Evolutionary conservation across 768 basidiomycete species (phyloP).

Genomic region (Pisolithus sp.): DNA sequence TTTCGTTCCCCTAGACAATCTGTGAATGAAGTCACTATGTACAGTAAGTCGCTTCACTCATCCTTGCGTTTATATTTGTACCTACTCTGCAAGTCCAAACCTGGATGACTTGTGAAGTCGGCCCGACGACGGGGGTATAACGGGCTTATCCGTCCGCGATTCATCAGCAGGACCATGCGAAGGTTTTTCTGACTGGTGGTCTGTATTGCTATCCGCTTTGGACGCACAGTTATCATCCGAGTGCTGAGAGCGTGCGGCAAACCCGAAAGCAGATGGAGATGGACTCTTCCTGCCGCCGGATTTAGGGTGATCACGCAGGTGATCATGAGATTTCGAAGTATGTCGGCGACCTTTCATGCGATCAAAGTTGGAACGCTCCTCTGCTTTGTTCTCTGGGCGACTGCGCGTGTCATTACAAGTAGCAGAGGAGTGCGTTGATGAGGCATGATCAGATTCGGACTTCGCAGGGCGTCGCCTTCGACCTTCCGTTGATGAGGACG

Average conservation of each 20-base stretch:
- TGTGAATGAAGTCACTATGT: slow-evolving; percentile 26
- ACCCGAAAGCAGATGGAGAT: slow-evolving; percentile 6
- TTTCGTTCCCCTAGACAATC: slow-evolving; percentile 15
- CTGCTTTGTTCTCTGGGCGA: slow-evolving; percentile 5
- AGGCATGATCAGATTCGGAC: slow-evolving; percentile 2
- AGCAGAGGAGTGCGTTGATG: slow-evolving; percentile 5
- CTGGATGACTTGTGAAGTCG: slow-evolving; percentile 16
- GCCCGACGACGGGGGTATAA: slow-evolving; percentile 24
- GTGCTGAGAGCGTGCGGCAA: slow-evolving; percentile 9
- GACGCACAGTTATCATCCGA: slow-evolving; percentile 6
- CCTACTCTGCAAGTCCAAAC: slow-evolving; percentile 25
- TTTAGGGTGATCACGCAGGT: slow-evolving; percentile 13
- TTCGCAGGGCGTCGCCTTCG: slow-evolving; percentile 7
- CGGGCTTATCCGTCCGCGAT: slow-evolving; percentile 17
- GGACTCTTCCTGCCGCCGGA: slow-evolving; percentile 8
- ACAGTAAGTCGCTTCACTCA: slow-evolving; percentile 5
- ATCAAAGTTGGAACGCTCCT: slow-evolving; percentile 11
- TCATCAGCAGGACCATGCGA: neutral
- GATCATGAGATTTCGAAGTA: slow-evolving; percentile 18
- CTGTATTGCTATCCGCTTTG: slow-evolving; percentile 7
- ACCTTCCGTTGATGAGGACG: slow-evolving; percentile 12
- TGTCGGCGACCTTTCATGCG: slow-evolving; percentile 14
- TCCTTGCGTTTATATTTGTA: neutral
- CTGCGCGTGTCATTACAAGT: slow-evolving; percentile 11
- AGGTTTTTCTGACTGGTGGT: slow-evolving; percentile 8